Evolutionary conservation across 2,329 filamentous ascomycete species (phyloP), one percentile per base, ranked within the genome.

Genomic region (Albophoma yamanashiensis): DNA sequence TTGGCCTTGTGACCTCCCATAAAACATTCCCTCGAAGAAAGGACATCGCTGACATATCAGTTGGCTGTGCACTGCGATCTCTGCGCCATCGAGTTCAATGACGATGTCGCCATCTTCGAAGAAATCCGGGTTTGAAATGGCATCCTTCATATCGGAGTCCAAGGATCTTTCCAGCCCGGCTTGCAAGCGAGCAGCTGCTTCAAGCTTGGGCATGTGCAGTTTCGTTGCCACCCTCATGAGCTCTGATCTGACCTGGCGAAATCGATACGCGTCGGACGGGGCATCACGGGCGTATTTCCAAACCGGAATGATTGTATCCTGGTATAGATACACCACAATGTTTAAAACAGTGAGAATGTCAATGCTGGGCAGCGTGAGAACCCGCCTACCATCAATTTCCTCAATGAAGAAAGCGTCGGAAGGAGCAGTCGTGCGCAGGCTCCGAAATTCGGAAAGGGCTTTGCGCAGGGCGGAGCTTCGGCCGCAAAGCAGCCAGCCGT

Each of bases 1-100:
- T 66, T 84, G 83, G 0, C 94, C 94, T 47, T 83, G 82, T 9
- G 94, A 91, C 52, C 91, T 87, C n/a, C 94, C 94, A 66, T 90
- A 81, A 72, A 97, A 97, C 52, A 99, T 79, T 1, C 89, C 89
- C 63, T 93, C 80, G 64, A 99, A 99, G 79, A 97, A 99, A 0
- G 91, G 92, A 67, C 92, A 97, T 64, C 94, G 82, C 67, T 88
- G 86, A 64, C 91, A 92, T 42, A 97, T 72, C 4, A 97, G 73
- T 5, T 86, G 80, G 64, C 91, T 93, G 68, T 99, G 94, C 1
- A 89, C 87, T 17, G 79, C 76, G 40, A 92, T 75, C 36, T 87
- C 87, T n/a, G 84, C 83, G 27, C 87, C 89, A 61, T 89, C 85
- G 14, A 97, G 79, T 65, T 96, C 87, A 22, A 97, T 77, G 7